phyloP scores from a whole-genome alignment of 371 early-diverging fungal species.

The Mortierella sp. region DNA sequence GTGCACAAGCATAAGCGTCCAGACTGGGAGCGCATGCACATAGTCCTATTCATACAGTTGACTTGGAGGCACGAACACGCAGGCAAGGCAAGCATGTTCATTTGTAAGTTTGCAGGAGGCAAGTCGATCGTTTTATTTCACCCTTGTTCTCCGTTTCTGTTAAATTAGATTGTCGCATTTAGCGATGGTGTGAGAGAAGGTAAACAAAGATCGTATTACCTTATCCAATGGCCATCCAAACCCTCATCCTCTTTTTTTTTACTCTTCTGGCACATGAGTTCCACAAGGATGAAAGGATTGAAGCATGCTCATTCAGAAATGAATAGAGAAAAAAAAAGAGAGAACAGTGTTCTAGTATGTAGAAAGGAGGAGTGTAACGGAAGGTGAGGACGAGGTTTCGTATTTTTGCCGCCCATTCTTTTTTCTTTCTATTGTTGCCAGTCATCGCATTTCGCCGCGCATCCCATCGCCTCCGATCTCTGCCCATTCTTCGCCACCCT shows the following conservation, averaged over 20 bases:
- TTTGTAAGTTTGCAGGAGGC: not conserved
- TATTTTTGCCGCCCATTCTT: not conserved
- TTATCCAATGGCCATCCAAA: not conserved
- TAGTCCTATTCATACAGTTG: not conserved
- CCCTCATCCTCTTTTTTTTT: not conserved
- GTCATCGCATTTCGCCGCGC: not conserved
- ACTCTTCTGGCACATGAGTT: not conserved
- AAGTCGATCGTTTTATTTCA: not conserved
- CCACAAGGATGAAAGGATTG: not conserved
- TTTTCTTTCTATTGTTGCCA: not conserved
- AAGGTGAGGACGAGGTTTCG: not conserved
- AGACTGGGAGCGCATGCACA: not conserved
- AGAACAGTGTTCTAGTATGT: constrained; percentile 5
- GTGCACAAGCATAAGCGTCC: constrained; percentile 7
- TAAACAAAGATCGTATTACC: not conserved
- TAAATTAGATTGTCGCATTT: not conserved
- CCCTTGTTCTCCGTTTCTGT: not conserved
- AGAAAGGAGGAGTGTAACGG: not conserved
- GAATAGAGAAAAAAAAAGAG: not conserved
- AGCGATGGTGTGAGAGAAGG: no score
- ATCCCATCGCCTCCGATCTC: not conserved
- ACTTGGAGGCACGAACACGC: not conserved
- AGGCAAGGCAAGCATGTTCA: not conserved
- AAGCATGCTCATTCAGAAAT: not conserved
- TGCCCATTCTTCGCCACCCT: not conserved